phyloP scores from a whole-genome alignment of 2,329 filamentous ascomycete species.

The Alternaria sp. region DNA sequence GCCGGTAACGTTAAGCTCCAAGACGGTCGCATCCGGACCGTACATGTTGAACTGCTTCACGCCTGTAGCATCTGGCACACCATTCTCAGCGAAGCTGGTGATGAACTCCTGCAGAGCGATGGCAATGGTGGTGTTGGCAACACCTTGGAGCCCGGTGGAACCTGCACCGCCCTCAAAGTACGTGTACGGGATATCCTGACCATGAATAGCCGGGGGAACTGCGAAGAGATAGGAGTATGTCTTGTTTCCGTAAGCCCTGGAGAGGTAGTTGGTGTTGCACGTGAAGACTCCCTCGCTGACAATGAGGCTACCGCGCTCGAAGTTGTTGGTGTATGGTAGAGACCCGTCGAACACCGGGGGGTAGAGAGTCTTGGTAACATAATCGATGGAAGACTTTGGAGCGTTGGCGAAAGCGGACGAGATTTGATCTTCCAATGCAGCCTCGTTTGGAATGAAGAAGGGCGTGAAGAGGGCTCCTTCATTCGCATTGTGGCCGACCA shows the following conservation, averaged over 20 bases:
- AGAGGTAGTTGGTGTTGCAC: conserved; percentile 61
- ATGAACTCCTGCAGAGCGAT: conserved; percentile 56
- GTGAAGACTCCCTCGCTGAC: conserved; percentile 54
- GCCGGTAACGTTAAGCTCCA: conserved; percentile 52
- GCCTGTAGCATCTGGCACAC: conserved; percentile 46
- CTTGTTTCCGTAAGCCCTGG: conserved; percentile 53
- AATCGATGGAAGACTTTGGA: conserved; percentile 42
- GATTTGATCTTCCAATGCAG: conserved; percentile 36
- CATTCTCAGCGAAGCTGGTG: conserved; percentile 51
- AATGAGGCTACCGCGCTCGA: conserved; percentile 51
- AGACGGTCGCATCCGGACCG: conserved; percentile 51
- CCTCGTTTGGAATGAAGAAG: conserved; percentile 44
- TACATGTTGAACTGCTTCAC: conserved; percentile 56
- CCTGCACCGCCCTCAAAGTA: conserved; percentile 55
- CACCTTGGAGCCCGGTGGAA: conserved; percentile 10
- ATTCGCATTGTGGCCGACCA: conserved; percentile 53
- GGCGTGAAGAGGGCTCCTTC: conserved; percentile 56
- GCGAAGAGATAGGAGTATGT: conserved; percentile 62
- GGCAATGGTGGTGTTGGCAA: conserved; percentile 47
- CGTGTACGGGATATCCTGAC: conserved; percentile 59
- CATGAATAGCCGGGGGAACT: conserved; percentile 61
- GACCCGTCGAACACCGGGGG: conserved; percentile 57
- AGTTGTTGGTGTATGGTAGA: conserved; percentile 55
- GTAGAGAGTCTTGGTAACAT: conserved; percentile 56
- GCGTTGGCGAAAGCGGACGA: conserved; percentile 35